Evolutionary conservation across 306 rosid species (phyloP).

Genomic region (Trifolium subterraneum): DNA sequence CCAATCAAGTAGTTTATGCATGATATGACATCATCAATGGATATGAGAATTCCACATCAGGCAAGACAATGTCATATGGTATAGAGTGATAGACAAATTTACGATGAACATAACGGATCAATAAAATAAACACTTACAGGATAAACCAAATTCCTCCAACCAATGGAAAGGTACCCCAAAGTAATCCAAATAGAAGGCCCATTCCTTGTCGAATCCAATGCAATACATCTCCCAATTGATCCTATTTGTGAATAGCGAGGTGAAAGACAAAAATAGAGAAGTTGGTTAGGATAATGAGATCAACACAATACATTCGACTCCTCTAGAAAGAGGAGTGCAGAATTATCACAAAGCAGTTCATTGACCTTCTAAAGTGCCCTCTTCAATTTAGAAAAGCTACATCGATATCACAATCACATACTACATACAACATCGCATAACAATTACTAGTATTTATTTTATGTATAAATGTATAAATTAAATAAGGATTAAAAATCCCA

Average conservation of each 20-base stretch:
- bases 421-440: neutral
- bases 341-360: neutral
- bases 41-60: neutral
- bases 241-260: conserved; percentile 51
- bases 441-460: neutral
- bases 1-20: neutral
- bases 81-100: conserved; percentile 12
- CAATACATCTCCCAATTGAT: conserved; percentile 95
- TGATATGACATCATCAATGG: conserved; percentile 1
- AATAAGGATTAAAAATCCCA: neutral
- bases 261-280: conserved; percentile 18
- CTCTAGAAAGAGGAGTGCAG: neutral
- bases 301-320: neutral
- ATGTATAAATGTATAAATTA: neutral
- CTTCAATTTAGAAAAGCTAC: neutral
- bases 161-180: conserved; percentile 92
- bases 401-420: neutral
- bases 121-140: conserved; percentile 62
- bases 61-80: conserved; percentile 8
- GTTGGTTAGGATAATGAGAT: conserved; percentile 7
- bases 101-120: neutral
- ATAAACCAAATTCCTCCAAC: conserved; percentile 96
- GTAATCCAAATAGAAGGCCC: conserved; percentile 73
- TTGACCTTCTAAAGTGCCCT: neutral
- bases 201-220: conserved; percentile 96